phyloP scores from a whole-genome alignment of 257 asterid species.

The Agastache rugosa region DNA sequence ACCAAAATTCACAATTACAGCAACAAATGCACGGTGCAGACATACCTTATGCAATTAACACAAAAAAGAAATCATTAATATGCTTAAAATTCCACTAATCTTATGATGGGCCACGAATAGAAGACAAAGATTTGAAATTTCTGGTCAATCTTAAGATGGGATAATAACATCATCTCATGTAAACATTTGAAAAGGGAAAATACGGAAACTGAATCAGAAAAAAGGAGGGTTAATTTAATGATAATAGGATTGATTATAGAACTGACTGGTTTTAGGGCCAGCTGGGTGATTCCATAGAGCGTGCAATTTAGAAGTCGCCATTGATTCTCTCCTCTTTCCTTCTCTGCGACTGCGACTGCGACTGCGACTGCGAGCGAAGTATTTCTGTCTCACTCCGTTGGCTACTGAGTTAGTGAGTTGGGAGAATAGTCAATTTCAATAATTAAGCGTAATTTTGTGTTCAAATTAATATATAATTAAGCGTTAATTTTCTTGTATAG shows the following conservation, averaged over 20 bases:
- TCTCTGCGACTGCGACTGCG: slow-evolving; percentile 3
- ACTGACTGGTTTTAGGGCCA: slow-evolving; percentile 59
- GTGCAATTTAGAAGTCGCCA: slow-evolving; percentile 49
- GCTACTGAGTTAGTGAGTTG: neutral
- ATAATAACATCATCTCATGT: neutral
- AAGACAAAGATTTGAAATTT: neutral
- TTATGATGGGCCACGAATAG: neutral
- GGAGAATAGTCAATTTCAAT: neutral
- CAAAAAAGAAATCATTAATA: neutral
- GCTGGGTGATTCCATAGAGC: slow-evolving; percentile 59
- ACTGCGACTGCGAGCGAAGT: neutral
- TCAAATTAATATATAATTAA: too few species aligned
- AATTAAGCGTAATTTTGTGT: too few species aligned
- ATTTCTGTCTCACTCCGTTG: neutral
- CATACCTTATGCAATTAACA: neutral
- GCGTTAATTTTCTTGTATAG: too few species aligned
- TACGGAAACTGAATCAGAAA: slow-evolving; percentile 14
- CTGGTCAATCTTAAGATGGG: neutral
- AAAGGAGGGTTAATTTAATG: neutral
- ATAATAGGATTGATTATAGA: neutral
- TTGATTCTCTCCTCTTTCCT: slow-evolving; percentile 26
- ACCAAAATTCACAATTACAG: neutral
- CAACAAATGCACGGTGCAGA: neutral
- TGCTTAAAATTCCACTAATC: neutral
- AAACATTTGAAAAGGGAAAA: neutral